Base-by-base conservation (phyloP, 2,329 filamentous ascomycete genomes). In the Talaromyces sp. region DNA sequence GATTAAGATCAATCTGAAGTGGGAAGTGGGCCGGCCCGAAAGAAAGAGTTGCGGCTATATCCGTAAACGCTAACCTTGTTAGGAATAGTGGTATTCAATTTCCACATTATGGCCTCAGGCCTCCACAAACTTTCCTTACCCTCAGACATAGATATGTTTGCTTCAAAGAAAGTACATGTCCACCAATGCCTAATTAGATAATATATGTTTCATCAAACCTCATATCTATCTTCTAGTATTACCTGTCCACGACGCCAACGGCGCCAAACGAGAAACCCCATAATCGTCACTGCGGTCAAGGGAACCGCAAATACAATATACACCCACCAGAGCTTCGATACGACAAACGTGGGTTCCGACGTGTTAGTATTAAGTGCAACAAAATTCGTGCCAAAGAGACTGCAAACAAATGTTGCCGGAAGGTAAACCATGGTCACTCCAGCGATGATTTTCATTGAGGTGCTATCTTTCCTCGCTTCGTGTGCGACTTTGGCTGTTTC, bases 391-490 rank as follows among this genome's bases (percentile, higher is more conserved):
- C 64, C 63, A 19, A 64, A 65, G 7, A 65, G 41, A 57, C 60
- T 64, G 43, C 63, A 64, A 8, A 67, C 64, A 52, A 67, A 66
- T 6, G 64, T 65, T 15, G 60, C 61, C 1, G 65, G 64, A 17
- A 67, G 58, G 52, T 63, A 66, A 41, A 66, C 54, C 53, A 66
- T 53, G n/a, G 65, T 66, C 25, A 66, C 51, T 2, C 31, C 58
- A 2, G 65, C 62, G 53, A 64, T 63, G n/a, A 63, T 65, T 40
- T 66, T 66, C 65, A 67, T 65, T 1, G 64, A 63, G 6, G 57
- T 56, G 48, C 64, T 66, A 51, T 66, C 65, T 39, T 63, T 63
- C 25, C 59, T 60, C 4, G 64, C 54, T 40, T 63, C 62, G 7
- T 59, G 55, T 13, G 63, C 64, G 33, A 66, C 53, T 22, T 56